Evolutionary conservation across 371 early-diverging fungal species (phyloP).

Genomic region (Entomophthora muscae): DNA sequence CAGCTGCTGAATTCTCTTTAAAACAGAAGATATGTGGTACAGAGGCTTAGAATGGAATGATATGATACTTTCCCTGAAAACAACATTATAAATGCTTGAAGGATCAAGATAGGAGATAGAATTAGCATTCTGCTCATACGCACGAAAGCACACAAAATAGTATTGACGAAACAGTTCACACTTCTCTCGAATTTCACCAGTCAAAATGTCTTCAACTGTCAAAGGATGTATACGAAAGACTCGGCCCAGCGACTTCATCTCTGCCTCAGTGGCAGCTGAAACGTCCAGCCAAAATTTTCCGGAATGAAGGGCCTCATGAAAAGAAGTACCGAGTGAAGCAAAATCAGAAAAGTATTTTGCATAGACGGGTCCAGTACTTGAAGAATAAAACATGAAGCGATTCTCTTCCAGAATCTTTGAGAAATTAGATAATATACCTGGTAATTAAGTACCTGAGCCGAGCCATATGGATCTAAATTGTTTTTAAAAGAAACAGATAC

Average conservation of each 20-base stretch:
- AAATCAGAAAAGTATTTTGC: slow-evolving; percentile 20
- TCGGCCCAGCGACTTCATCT: slow-evolving; percentile 41
- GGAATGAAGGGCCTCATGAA: slow-evolving; percentile 21
- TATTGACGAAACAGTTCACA: slow-evolving; percentile 70
- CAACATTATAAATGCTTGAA: slow-evolving; percentile 61
- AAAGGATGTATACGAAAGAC: too few relatives aligned
- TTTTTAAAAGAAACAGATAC: not conserved
- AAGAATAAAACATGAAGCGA: slow-evolving; percentile 32
- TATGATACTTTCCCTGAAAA: slow-evolving; percentile 57
- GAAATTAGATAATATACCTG: too few relatives aligned
- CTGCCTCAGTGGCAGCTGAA: slow-evolving; percentile 52
- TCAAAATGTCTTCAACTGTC: too few relatives aligned
- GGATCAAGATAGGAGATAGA: slow-evolving; percentile 50
- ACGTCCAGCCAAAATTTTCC: slow-evolving; percentile 80
- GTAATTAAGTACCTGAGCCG: not conserved
- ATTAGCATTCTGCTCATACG: slow-evolving; percentile 46
- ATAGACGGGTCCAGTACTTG: slow-evolving; percentile 25
- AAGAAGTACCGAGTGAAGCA: slow-evolving; percentile 12
- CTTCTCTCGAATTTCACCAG: too few relatives aligned
- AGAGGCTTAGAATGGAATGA: slow-evolving; percentile 59
- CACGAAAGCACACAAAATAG: slow-evolving; percentile 74
- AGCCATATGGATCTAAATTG: not conserved
- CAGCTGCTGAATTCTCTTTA: slow-evolving; percentile 51
- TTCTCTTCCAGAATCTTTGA: slow-evolving; percentile 15
- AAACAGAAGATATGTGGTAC: slow-evolving; percentile 53